A percentile compares a stretch with the other conserved stretches of the same genome.
These are phyloP conservation scores for Solanum paucissectum DNA, from an alignment of 257 asterid genomes.

Conservation along the genomic window DNA sequence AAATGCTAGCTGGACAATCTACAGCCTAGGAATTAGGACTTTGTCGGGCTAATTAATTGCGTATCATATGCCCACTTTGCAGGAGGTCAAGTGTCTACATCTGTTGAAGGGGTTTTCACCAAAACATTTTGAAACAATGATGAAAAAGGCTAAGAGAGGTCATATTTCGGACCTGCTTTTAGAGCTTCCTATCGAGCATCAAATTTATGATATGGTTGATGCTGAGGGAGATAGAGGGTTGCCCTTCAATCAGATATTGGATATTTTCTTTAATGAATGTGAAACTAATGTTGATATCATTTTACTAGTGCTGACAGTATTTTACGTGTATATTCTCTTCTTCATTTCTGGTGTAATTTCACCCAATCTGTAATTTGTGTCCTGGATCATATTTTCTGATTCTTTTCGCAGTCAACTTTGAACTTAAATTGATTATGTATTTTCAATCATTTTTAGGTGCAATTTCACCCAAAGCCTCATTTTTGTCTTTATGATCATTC, in stretches of 20 bases:
- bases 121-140: constrained; percentile 44
- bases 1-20: not conserved
- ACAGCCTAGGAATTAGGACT: not conserved
- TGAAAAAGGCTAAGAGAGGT: constrained; percentile 47
- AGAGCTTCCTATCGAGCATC: constrained; percentile 82
- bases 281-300: not conserved
- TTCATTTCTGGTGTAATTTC: not conserved
- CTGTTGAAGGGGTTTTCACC: constrained; percentile 69
- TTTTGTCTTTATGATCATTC: not conserved
- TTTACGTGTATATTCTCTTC: not conserved
- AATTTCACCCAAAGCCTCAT: not conserved
- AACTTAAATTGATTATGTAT: not conserved
- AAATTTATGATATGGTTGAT: constrained; percentile 79
- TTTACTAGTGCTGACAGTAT: not conserved
- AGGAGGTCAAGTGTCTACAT: constrained; percentile 76
- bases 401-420: not conserved
- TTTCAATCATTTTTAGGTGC: not conserved
- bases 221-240: constrained; percentile 69
- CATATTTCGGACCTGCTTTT: constrained; percentile 65
- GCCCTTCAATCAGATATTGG: constrained; percentile 56
- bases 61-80: not conserved
- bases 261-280: not conserved
- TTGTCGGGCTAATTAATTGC: not conserved
- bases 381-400: not conserved
- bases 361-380: not conserved